Percentiles rank a stretch among this genome's conserved stretches.
These are phyloP conservation scores for Coprinellus micaceus DNA, from an alignment of 768 basidiomycete species.

Conservation along the genomic window DNA sequence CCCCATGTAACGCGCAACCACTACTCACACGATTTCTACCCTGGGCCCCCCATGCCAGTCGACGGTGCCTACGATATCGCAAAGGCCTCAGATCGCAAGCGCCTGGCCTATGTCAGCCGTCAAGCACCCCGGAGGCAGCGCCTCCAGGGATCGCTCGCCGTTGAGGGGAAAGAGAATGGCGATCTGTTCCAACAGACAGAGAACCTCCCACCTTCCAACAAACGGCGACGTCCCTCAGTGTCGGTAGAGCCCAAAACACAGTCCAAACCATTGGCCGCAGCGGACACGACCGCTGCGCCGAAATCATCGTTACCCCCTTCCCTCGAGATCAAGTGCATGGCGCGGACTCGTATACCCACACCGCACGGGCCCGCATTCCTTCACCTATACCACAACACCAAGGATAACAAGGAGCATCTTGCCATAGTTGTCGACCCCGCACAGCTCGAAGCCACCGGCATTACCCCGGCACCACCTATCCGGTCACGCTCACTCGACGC, in stretches of 20 bases:
- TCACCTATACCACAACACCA: slow-evolving; percentile 91
- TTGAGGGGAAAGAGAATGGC: slow-evolving; percentile 52
- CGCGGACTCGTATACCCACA: slow-evolving; percentile 94
- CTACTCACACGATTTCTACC: slow-evolving; percentile 77
- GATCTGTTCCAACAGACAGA: slow-evolving; percentile 35
- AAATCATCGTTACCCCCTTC: slow-evolving; percentile 31
- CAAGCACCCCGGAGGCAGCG: slow-evolving; percentile 71
- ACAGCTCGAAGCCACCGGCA: slow-evolving; percentile 55
- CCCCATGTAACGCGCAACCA: slow-evolving; percentile 83
- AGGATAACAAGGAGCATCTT: slow-evolving; percentile 91
- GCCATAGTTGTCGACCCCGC: slow-evolving; percentile 92
- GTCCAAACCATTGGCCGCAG: slow-evolving; percentile 21
- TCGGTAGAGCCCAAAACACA: slow-evolving; percentile 24
- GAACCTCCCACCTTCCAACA: slow-evolving; percentile 35
- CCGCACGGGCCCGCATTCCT: slow-evolving; percentile 91
- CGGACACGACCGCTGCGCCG: slow-evolving; percentile 16
- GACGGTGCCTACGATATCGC: slow-evolving; percentile 47
- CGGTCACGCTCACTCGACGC: slow-evolving; percentile 80
- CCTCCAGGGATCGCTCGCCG: slow-evolving; percentile 31
- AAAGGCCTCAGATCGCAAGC: slow-evolving; percentile 42
- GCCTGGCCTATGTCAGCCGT: slow-evolving; percentile 62
- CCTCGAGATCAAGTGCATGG: slow-evolving; percentile 84
- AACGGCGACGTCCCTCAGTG: slow-evolving; percentile 39
- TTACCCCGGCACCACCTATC: slow-evolving; percentile 55
- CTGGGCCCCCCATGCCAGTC: slow-evolving; percentile 48